phyloP scores from a whole-genome alignment of 768 basidiomycete species.

The Trametes gibbosa region DNA sequence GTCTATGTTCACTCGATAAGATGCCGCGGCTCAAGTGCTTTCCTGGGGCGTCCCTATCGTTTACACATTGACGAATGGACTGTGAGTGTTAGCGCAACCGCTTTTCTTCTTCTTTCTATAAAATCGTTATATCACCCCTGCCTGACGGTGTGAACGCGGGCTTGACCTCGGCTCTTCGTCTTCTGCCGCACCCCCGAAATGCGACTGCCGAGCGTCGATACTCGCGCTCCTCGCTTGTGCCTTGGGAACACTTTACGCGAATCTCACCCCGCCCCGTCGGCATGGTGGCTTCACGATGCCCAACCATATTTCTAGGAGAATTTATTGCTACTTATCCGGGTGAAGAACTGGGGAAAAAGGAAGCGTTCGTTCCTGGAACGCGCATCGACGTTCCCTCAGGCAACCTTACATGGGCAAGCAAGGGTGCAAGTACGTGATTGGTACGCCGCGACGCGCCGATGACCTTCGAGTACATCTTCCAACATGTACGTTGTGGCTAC shows the following conservation, averaged over 20 bases:
- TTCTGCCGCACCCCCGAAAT: not conserved
- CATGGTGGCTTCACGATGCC: slow-evolving; percentile 30
- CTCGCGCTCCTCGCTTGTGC: not conserved
- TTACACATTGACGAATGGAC: slow-evolving; percentile 30
- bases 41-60: slow-evolving; percentile 30
- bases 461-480: not conserved
- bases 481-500: not conserved
- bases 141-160: not conserved
- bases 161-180: not conserved
- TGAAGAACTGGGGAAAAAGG: slow-evolving; percentile 23
- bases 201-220: not conserved
- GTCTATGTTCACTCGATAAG: slow-evolving; percentile 14
- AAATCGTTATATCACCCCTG: not conserved
- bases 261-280: slow-evolving; percentile 22
- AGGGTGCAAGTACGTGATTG: slow-evolving; percentile 32
- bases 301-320: slow-evolving; percentile 27
- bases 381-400: slow-evolving; percentile 29
- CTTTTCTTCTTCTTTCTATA: not conserved
- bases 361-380: slow-evolving; percentile 27
- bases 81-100: slow-evolving; percentile 17
- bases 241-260: not conserved
- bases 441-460: slow-evolving; percentile 14
- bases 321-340: slow-evolving; percentile 28
- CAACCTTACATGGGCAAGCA: slow-evolving; percentile 31
- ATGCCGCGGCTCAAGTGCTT: slow-evolving; percentile 25